phyloP scores from a whole-genome alignment of 371 early-diverging fungal genomes.

The Mucor saturninus region DNA sequence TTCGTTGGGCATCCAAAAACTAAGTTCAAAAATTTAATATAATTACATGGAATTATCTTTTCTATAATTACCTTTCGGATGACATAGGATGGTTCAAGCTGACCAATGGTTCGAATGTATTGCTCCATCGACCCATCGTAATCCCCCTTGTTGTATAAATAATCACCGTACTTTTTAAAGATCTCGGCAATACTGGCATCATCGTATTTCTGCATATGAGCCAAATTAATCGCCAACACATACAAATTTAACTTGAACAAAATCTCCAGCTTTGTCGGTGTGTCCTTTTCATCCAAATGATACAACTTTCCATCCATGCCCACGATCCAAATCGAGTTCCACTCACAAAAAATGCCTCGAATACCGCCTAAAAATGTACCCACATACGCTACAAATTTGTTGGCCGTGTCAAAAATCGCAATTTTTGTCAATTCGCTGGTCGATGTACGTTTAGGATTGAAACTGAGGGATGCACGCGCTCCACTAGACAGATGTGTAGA shows the following conservation, averaged over 20 bases:
- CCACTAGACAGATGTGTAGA: constrained; percentile 44
- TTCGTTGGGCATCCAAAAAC: constrained; percentile 93
- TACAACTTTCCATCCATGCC: constrained; percentile 83
- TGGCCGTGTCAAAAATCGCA: constrained; percentile 88
- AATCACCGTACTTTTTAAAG: constrained; percentile 92
- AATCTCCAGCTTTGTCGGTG: constrained; percentile 84
- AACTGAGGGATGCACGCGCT: constrained; percentile 36
- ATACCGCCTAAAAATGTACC: constrained; percentile 76
- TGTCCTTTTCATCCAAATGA: constrained; percentile 86
- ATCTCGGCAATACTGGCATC: constrained; percentile 84
- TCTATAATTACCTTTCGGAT: constrained; percentile 76
- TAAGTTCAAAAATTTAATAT: constrained; percentile 11
- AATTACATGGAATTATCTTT: not conserved
- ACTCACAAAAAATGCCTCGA: constrained; percentile 77
- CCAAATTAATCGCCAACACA: constrained; percentile 83
- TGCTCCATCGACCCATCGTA: constrained; percentile 92
- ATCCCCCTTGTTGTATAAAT: constrained; percentile 80
- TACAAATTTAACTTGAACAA: constrained; percentile 89
- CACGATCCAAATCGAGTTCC: constrained; percentile 89
- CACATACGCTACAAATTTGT: constrained; percentile 87
- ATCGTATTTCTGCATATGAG: constrained; percentile 76
- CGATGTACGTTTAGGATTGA: constrained; percentile 36
- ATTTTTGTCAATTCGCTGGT: constrained; percentile 64
- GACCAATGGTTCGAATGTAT: constrained; percentile 89
- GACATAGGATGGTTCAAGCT: constrained; percentile 94